A percentile compares a stretch with the other conserved stretches of the same genome.
Conservation (phyloP, 2,329 filamentous ascomycete species). For the Fusarium acutatum region DNA sequence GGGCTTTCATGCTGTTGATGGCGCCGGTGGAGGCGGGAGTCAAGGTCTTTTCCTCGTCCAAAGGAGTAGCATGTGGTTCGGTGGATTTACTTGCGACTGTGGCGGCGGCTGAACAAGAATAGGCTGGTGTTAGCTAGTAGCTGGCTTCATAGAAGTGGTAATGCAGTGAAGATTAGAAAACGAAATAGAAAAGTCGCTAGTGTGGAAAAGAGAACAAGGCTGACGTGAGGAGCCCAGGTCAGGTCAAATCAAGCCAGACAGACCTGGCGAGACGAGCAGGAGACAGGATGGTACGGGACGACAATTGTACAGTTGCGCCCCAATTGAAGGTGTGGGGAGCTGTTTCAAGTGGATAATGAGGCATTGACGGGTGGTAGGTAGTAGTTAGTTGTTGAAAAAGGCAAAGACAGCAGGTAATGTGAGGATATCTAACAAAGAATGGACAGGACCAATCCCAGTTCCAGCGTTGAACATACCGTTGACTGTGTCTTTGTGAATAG, state of each 20-base stretch:
- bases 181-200: not conserved
- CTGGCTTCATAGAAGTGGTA: not conserved
- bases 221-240: slow-evolving; percentile 22
- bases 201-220: slow-evolving; percentile 13
- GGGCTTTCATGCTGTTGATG: slow-evolving; percentile 52
- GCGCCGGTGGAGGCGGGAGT: slow-evolving; percentile 50
- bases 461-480: slow-evolving; percentile 32
- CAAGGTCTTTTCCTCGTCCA: slow-evolving; percentile 45
- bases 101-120: slow-evolving; percentile 30
- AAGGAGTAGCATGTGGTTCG: slow-evolving; percentile 43
- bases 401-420: slow-evolving; percentile 1
- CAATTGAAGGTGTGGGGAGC: slow-evolving; percentile 37
- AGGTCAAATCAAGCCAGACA: not conserved
- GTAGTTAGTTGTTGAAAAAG: not conserved
- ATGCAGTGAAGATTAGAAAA: not conserved
- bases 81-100: slow-evolving; percentile 27
- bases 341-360: slow-evolving; percentile 35
- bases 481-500: slow-evolving; percentile 46
- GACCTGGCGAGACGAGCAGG: slow-evolving; percentile 5
- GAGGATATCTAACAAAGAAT: not conserved
- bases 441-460: not conserved
- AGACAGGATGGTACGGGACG: slow-evolving; percentile 17
- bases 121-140: slow-evolving; percentile 29
- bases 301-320: slow-evolving; percentile 23
- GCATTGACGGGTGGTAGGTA: not conserved